A percentile compares a stretch with the other conserved stretches of the same genome.
These are phyloP conservation scores for Thinopyrum elongatum DNA, from an alignment of 176 grass and related monocot genomes.

Conservation along the genomic window DNA sequence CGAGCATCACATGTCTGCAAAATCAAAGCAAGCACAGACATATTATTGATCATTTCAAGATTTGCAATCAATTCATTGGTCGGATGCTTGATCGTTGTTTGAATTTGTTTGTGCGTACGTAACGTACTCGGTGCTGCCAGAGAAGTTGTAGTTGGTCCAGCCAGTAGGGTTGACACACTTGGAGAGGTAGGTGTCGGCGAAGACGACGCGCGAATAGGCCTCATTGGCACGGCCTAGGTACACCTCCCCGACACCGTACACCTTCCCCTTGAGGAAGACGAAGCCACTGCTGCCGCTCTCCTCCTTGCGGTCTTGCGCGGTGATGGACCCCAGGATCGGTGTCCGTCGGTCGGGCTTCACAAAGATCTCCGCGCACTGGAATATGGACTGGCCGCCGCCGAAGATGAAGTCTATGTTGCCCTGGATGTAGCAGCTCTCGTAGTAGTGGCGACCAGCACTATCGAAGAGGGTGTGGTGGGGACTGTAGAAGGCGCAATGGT, in stretches of 20 bases:
- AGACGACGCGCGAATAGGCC: constrained; percentile 62
- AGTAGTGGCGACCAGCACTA: constrained; percentile 69
- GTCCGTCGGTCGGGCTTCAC: constrained; percentile 72
- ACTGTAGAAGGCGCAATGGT: constrained; percentile 91
- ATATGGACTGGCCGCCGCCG: constrained; percentile 79
- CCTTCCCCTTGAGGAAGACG: constrained; percentile 89
- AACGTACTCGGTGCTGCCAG: constrained; percentile 53
- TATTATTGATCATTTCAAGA: neutral
- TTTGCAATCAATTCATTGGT: neutral
- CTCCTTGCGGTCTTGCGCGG: constrained; percentile 50
- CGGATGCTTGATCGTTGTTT: neutral
- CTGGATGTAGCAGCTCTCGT: constrained; percentile 97
- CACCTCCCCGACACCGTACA: constrained; percentile 78
- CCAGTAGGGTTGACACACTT: constrained; percentile 50
- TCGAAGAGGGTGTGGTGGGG: constrained; percentile 89
- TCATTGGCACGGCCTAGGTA: constrained; percentile 65
- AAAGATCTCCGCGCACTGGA: constrained; percentile 90
- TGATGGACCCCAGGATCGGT: constrained; percentile 72
- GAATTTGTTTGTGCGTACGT: neutral
- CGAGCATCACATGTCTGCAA: constrained; percentile 58
- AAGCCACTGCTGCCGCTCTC: constrained; percentile 63
- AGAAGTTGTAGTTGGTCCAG: constrained; percentile 61
- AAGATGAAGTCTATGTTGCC: constrained; percentile 99
- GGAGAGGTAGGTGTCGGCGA: constrained; percentile 74
- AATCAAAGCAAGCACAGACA: neutral